Evolutionary conservation across 2,329 filamentous ascomycete genomes (phyloP).

Genomic region (Tolypocladium ovalisporum): DNA sequence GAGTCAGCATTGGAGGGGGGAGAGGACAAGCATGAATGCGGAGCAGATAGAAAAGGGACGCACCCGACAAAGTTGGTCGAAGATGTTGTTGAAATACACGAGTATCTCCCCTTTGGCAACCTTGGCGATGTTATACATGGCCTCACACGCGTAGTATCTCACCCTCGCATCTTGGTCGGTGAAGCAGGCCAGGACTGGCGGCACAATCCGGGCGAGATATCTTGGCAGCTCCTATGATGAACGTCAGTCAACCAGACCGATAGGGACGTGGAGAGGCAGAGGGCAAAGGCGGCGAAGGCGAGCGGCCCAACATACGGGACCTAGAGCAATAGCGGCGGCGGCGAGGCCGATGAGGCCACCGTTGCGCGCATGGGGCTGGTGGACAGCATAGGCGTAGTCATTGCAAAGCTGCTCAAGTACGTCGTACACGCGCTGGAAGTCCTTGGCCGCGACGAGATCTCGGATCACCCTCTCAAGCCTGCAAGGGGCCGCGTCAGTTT

Average conservation of each 20-base stretch:
- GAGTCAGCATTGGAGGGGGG: background rate
- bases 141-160: slow-evolving; percentile 96
- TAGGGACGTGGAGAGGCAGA: background rate
- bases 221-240: slow-evolving; percentile 66
- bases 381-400: slow-evolving; percentile 94
- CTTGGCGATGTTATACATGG: slow-evolving; percentile 99
- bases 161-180: slow-evolving; percentile 96
- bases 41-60: slow-evolving; percentile 2
- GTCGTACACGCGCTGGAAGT: slow-evolving; percentile 70
- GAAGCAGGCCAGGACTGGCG: slow-evolving; percentile 93
- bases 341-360: slow-evolving; percentile 92
- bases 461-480: slow-evolving; percentile 88
- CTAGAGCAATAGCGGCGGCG: slow-evolving; percentile 89
- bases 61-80: slow-evolving; percentile 94
- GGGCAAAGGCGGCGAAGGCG: background rate
- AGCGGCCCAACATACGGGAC: slow-evolving; percentile 53
- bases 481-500: slow-evolving; percentile 8
- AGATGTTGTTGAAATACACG: slow-evolving; percentile 96
- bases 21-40: background rate
- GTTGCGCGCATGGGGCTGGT: slow-evolving; percentile 93
- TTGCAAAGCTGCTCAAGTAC: slow-evolving; percentile 95
- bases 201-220: slow-evolving; percentile 88
- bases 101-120: slow-evolving; percentile 96
- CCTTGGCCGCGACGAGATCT: slow-evolving; percentile 64
- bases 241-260: slow-evolving; percentile 1